Conservation (phyloP, 2,329 filamentous ascomycete species). For the Fusarium sp. region DNA sequence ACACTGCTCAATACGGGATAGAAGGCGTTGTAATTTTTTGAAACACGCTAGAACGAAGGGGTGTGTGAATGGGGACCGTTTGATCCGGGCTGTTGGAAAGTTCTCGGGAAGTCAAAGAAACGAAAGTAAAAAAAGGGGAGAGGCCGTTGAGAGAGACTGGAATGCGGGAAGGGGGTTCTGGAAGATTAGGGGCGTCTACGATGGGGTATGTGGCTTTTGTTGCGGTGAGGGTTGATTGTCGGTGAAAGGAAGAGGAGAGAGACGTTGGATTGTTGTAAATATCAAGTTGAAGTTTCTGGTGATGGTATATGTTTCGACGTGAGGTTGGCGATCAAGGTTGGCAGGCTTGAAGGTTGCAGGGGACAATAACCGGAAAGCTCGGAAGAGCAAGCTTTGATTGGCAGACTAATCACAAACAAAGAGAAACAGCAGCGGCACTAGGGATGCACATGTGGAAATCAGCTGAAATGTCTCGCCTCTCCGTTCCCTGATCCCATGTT, state of each 20-base stretch:
- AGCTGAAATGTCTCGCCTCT: neutral
- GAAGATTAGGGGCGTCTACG: slow-evolving; percentile 14
- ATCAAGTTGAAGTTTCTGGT: neutral
- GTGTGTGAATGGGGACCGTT: slow-evolving; percentile 18
- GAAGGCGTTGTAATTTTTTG: neutral
- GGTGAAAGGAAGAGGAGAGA: neutral
- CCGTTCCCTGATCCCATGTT: neutral
- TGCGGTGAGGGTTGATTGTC: slow-evolving; percentile 9
- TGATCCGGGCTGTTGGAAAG: slow-evolving; percentile 14
- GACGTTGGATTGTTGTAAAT: neutral
- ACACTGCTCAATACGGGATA: neutral
- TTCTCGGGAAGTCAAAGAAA: slow-evolving; percentile 18
- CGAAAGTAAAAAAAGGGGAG: slow-evolving; percentile 23
- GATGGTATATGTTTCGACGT: neutral
- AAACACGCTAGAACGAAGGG: slow-evolving; percentile 22
- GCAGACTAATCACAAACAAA: neutral
- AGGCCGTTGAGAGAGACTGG: slow-evolving; percentile 27
- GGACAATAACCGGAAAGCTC: neutral
- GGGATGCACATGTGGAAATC: neutral
- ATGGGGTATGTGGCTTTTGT: slow-evolving; percentile 9
- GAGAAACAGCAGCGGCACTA: neutral
- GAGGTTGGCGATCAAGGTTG: neutral
- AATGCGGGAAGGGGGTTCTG: slow-evolving; percentile 34
- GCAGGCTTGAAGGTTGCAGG: neutral
- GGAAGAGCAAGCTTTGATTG: neutral